A percentile compares a stretch with the other conserved stretches of the same genome.
Conservation (phyloP, 176 grass and related monocot genomes). For the Juncus inflexus region DNA sequence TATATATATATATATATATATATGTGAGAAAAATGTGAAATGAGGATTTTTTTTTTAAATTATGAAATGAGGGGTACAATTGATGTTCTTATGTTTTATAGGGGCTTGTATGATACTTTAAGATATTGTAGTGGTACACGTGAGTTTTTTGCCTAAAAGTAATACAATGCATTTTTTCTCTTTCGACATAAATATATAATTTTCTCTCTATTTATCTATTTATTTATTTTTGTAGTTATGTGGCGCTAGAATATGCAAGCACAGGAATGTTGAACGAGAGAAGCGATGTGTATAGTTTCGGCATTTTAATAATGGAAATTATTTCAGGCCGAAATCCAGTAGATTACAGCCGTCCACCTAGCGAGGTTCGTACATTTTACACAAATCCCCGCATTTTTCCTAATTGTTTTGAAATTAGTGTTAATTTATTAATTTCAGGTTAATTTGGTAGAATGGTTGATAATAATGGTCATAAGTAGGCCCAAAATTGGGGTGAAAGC, state of each 20-base stretch:
- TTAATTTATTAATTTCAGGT: conserved; percentile 38
- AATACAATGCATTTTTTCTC: background rate
- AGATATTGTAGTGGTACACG: too few relatives aligned
- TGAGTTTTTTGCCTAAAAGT: too few relatives aligned
- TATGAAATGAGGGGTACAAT: too few relatives aligned
- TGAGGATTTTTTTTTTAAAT: too few relatives aligned
- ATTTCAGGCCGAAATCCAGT: conserved; percentile 87
- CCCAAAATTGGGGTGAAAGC: too few relatives aligned
- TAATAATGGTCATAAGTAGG: conserved; percentile 73
- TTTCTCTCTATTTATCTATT: background rate
- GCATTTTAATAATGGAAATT: conserved; percentile 90
- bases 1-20: too few relatives aligned
- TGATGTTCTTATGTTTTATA: too few relatives aligned
- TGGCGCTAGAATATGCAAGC: conserved; percentile 94
- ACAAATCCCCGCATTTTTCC: background rate
- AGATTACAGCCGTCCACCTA: conserved; percentile 60
- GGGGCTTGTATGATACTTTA: too few relatives aligned
- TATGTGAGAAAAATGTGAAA: too few relatives aligned
- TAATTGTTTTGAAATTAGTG: too few relatives aligned
- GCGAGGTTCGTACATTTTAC: conserved; percentile 47
- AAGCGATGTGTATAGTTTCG: conserved; percentile 98
- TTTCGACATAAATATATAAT: background rate
- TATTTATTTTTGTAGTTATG: conserved; percentile 43
- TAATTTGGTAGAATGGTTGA: conserved; percentile 93
- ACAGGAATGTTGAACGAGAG: conserved; percentile 94